phyloP scores from a whole-genome alignment of 1,284 basidiomycete genomes.

The Papiliotrema nemorosa region DNA sequence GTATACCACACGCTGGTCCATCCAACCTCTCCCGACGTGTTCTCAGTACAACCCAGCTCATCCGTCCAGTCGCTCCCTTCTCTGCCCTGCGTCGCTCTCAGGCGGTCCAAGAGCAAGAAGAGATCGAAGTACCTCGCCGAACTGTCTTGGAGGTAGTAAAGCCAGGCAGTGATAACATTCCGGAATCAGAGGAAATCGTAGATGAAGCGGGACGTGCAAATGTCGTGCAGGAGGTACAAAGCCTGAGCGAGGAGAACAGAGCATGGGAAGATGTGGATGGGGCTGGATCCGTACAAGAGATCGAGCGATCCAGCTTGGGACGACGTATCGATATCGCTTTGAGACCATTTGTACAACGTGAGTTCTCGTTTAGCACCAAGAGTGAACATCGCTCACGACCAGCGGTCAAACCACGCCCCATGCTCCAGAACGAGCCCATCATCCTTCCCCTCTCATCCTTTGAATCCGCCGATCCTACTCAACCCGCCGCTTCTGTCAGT shows the following conservation, averaged over 20 bases:
- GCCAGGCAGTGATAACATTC: not conserved
- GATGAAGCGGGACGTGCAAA: not conserved
- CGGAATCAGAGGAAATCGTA: not conserved
- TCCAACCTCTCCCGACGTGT: not conserved
- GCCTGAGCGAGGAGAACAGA: not conserved
- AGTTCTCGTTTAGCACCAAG: not conserved
- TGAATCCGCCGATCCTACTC: slow-evolving; percentile 33
- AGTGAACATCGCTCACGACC: not conserved
- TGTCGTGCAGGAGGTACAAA: no score
- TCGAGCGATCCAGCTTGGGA: slow-evolving; percentile 41
- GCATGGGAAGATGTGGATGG: not conserved
- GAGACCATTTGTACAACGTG: not conserved
- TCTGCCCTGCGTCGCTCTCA: not conserved
- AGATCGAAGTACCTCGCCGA: no score
- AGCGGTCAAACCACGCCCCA: not conserved
- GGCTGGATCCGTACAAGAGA: not conserved
- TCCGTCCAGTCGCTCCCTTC: not conserved
- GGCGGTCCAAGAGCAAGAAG: not conserved
- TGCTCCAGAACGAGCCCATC: slow-evolving; percentile 19
- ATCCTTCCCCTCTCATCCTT: slow-evolving; percentile 43
- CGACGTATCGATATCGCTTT: not conserved
- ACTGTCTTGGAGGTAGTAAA: no score
- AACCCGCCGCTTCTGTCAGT: slow-evolving; percentile 27
- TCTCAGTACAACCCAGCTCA: not conserved
- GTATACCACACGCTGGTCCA: slow-evolving; percentile 2